Evolutionary conservation across 148 eudicot genomes (phyloP), one percentile per base, ranked within the genome.

Genomic region (Cornus kousa): DNA sequence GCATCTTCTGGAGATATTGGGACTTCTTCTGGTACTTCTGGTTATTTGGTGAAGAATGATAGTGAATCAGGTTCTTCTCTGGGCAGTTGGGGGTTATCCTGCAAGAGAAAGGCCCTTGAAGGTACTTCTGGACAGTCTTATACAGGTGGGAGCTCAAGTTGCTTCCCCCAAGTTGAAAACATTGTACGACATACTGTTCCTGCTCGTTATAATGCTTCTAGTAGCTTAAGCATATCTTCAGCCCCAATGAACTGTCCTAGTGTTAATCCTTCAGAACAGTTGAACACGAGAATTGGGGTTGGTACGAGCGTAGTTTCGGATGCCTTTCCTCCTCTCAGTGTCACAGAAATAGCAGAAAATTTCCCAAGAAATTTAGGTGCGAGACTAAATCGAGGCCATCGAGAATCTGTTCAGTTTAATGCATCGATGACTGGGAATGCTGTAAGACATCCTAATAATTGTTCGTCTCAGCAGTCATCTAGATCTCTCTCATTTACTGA

Each of bases 101-200:
- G 92, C 76, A 96, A 96, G 81, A 86, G 98, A 68, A 92, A 93
- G 84, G 82, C 90, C 67, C 86, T 93, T 69, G 99, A 93, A 85
- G 91, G 92, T 68, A 83, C 88, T 78, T 85, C 82, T 78, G 87
- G 90, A 46, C 93, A 88, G 76, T 86, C 91, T 33, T 89, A 84
- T 71, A 77, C 81, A 31, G 77, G 90, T 83, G 93, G 90, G 80
- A 85, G 85, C 65, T 80, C 85, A 31, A 78, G 79, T 74, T 72
- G 80, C 72, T 86, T 87, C 80, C 81, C 87, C 3, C 87, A 84
- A 76, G 80, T 75, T 70, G 91, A 90, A 74, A 80, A 57, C 73
- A 32, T 86, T 80, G 55, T 79, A 68, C 85, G 82, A 75, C 87
- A 81, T 9, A 80, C 83, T 20, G 72, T 64, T 78, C 80, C 89